These are phyloP conservation scores for Chrysanthemum lavandulifolium DNA, from an alignment of 129 eudicot genomes.

Conservation along the genomic window DNA sequence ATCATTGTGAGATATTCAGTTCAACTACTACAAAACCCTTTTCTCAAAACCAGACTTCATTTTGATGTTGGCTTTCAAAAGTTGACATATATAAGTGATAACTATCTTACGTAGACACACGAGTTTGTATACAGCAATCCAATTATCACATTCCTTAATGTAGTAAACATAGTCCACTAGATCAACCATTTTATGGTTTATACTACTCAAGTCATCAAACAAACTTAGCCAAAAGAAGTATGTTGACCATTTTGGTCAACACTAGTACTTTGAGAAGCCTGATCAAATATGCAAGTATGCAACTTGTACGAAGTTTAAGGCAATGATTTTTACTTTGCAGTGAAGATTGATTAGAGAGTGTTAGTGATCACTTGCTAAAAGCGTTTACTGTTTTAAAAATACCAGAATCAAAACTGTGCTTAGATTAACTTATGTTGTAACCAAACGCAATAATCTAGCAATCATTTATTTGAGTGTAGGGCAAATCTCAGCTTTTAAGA, in stretches of 20 bases:
- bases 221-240: constrained; percentile 11
- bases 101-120: background rate
- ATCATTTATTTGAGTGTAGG: no score
- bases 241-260: constrained; percentile 3
- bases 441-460: no score
- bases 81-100: background rate
- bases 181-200: no score
- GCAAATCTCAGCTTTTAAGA: background rate
- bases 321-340: constrained; percentile 4
- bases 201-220: constrained; percentile 11
- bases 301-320: background rate
- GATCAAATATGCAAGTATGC: no score
- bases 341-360: background rate
- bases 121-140: background rate
- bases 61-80: no score
- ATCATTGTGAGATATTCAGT: background rate
- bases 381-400: background rate
- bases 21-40: background rate
- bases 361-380: background rate
- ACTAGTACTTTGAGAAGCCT: no score
- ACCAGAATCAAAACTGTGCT: background rate
- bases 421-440: no score
- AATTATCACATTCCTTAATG: no score
- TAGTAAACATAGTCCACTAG: no score
- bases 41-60: background rate